These are phyloP conservation scores for Dissophora globulifera DNA, from an alignment of 192 early-diverging fungal genomes.

Conservation along the genomic window DNA sequence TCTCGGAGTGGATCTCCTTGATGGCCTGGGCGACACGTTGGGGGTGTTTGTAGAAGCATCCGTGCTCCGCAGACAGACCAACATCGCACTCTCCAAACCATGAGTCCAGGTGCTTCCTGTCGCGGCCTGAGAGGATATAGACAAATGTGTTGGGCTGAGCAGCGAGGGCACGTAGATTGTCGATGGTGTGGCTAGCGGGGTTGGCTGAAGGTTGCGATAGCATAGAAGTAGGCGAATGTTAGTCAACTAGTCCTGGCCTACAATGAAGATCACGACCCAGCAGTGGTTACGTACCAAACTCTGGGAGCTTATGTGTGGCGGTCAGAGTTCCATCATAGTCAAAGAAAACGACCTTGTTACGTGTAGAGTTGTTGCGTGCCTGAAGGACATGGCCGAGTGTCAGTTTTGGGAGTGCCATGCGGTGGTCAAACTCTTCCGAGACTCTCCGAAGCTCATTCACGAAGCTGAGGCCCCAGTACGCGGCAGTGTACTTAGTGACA, in stretches of 20 bases:
- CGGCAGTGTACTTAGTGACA: constrained; percentile 96
- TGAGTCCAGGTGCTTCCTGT: constrained; percentile 84
- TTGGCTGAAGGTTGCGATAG: constrained; percentile 60
- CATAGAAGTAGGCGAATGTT: background rate
- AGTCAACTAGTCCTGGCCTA: too few relatives aligned
- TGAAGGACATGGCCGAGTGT: constrained; percentile 60
- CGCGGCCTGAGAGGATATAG: constrained; percentile 96
- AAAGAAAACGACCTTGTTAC: constrained; percentile 85
- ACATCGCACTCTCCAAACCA: constrained; percentile 93
- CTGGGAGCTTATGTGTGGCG: constrained; percentile 85
- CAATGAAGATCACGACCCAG: too few relatives aligned
- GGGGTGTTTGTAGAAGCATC: constrained; percentile 97
- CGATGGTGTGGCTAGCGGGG: constrained; percentile 79
- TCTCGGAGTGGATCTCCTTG: constrained; percentile 52
- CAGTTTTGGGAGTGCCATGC: constrained; percentile 71
- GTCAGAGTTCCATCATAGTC: constrained; percentile 99
- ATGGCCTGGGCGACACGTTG: constrained; percentile 65
- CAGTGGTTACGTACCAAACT: constrained; percentile 70
- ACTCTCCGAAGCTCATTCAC: constrained; percentile 82
- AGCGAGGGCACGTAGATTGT: constrained; percentile 74
- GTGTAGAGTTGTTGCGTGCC: constrained; percentile 64
- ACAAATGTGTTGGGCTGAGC: constrained; percentile 88
- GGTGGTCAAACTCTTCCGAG: constrained; percentile 69
- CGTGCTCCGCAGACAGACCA: constrained; percentile 97
- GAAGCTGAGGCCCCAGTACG: constrained; percentile 97